phyloP scores from a whole-genome alignment of 495 filamentous ascomycete species.

The Elasticomyces elasticus region DNA sequence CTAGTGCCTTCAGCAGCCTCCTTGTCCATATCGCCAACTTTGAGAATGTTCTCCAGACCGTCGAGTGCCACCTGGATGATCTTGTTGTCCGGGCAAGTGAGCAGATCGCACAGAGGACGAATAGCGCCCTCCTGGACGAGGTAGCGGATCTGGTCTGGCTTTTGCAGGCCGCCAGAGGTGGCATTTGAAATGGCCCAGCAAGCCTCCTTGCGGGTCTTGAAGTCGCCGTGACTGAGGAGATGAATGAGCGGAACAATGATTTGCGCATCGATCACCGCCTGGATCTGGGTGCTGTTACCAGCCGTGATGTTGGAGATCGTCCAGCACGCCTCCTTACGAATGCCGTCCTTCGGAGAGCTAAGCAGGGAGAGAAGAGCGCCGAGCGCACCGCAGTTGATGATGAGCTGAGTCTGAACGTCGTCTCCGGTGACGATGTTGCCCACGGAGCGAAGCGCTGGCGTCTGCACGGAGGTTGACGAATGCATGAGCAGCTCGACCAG shows the following conservation, averaged over 20 bases:
- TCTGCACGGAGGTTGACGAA: slow-evolving; percentile 97
- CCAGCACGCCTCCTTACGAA: slow-evolving; percentile 99
- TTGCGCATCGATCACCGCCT: slow-evolving; percentile 90
- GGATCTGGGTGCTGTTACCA: slow-evolving; percentile 95
- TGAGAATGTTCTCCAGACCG: slow-evolving; percentile 97
- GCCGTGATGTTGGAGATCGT: slow-evolving; percentile 99
- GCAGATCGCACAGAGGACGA: slow-evolving; percentile 91
- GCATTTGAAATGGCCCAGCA: slow-evolving; percentile 99
- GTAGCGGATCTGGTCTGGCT: slow-evolving; percentile 96
- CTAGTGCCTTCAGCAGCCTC: slow-evolving; percentile 59
- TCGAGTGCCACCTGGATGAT: slow-evolving; percentile 99
- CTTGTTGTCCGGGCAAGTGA: slow-evolving; percentile 98
- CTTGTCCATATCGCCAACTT: slow-evolving; percentile 98
- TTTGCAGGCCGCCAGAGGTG: slow-evolving; percentile 93
- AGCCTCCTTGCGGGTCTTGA: slow-evolving; percentile 99
- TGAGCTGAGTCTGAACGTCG: slow-evolving; percentile 97
- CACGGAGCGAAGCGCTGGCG: slow-evolving; percentile 90
- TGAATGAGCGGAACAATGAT: slow-evolving; percentile 96
- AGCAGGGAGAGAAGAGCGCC: slow-evolving; percentile 85
- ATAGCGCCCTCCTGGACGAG: slow-evolving; percentile 90
- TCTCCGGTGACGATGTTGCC: slow-evolving; percentile 99
- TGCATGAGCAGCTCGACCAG: slow-evolving; percentile 97
- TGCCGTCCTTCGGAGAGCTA: slow-evolving; percentile 94
- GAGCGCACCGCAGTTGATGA: slow-evolving; percentile 95
- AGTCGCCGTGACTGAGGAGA: slow-evolving; percentile 87